Percentiles rank a stretch among this genome's conserved stretches.
Evolutionary conservation across 2,329 filamentous ascomycete species (phyloP).

Genomic region (Rutstroemia sp.): DNA sequence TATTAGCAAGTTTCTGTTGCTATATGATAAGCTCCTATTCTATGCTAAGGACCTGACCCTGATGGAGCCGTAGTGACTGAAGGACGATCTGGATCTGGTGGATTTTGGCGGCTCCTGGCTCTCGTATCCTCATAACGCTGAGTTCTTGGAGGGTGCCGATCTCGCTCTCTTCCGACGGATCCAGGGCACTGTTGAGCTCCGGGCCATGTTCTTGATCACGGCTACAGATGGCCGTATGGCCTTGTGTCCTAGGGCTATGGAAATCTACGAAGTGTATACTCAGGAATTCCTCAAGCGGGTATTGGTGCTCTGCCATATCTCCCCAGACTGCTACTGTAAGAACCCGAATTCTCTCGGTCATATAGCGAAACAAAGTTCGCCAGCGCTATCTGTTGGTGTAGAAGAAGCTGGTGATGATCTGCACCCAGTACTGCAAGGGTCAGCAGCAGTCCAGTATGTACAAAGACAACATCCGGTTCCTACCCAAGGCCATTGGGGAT

Average conservation of each 20-base stretch:
- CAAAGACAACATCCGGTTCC: conserved; percentile 16
- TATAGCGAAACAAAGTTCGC: conserved; percentile 6
- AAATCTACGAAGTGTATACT: conserved; percentile 7
- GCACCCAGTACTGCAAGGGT: conserved; percentile 14
- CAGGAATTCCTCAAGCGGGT: conserved; percentile 13
- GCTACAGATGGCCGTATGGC: neutral
- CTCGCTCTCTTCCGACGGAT: conserved; percentile 4
- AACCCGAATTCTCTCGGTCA: conserved; percentile 11
- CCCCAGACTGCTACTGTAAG: neutral
- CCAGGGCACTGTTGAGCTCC: conserved; percentile 4
- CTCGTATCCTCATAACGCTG: conserved; percentile 8
- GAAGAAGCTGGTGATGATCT: conserved; percentile 15
- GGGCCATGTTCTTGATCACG: conserved; percentile 10
- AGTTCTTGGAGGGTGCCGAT: conserved; percentile 9
- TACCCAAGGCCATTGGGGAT: conserved; percentile 11
- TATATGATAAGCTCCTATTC: conserved; percentile 13
- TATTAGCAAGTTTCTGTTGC: conserved; percentile 12
- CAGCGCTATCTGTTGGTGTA: conserved; percentile 5
- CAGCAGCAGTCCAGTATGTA: conserved; percentile 10
- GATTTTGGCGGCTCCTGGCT: conserved; percentile 11
- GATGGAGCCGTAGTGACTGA: conserved; percentile 10
- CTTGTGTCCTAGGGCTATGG: conserved; percentile 6
- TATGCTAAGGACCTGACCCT: neutral
- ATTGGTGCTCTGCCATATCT: conserved; percentile 7
- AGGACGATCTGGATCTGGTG: conserved; percentile 11